Conservation (phyloP, 805 yeast species). For the Wickerhamiella nectarea region DNA sequence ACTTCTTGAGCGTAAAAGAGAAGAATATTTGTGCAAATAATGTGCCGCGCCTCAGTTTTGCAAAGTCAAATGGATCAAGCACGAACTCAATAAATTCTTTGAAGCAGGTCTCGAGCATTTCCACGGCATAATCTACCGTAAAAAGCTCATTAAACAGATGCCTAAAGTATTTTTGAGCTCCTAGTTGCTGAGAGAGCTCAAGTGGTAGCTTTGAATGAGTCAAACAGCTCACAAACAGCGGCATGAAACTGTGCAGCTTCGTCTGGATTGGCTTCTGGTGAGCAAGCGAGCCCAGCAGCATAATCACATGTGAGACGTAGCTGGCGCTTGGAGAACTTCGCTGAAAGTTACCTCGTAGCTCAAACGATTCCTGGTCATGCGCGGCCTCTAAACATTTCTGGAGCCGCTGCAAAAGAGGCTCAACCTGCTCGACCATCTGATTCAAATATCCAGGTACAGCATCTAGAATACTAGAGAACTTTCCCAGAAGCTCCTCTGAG, state of each 20-base stretch:
- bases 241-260: neutral
- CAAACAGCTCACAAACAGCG: neutral
- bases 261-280: neutral
- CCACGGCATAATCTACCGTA: neutral
- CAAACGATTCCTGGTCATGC: neutral
- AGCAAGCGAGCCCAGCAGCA: neutral
- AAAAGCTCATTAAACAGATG: neutral
- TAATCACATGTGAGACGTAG: neutral
- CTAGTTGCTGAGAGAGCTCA: neutral
- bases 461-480: neutral
- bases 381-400: neutral
- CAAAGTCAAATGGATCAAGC: neutral
- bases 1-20: neutral
- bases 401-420: neutral
- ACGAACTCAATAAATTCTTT: neutral
- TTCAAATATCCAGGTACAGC: neutral
- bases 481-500: neutral
- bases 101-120: neutral
- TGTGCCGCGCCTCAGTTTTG: neutral
- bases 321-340: neutral
- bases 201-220: neutral
- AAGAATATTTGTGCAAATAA: neutral
- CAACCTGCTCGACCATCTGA: neutral
- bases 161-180: neutral
- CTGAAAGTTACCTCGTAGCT: neutral